Conservation (phyloP, 805 yeast genomes). For the Lachancea dasiensis region DNA sequence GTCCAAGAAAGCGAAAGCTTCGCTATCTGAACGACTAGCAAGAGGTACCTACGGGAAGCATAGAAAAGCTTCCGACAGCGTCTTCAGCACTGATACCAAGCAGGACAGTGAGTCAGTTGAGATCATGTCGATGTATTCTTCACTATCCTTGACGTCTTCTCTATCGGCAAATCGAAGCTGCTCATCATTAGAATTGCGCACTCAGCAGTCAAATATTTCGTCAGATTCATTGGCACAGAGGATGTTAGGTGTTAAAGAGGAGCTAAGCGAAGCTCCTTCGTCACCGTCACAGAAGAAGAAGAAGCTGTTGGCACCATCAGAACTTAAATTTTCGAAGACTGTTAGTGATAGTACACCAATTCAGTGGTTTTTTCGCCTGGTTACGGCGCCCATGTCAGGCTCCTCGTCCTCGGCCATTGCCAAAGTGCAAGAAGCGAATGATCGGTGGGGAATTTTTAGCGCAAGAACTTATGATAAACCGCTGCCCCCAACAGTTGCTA, state of each 20-base stretch:
- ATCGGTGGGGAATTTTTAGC: conserved; percentile 21
- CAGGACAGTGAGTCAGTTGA: conserved; percentile 14
- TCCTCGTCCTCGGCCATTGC: conserved; percentile 8
- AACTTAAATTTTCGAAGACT: conserved; percentile 13
- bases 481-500: conserved; percentile 13
- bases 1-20: not conserved
- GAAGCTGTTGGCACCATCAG: conserved; percentile 21
- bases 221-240: conserved; percentile 1
- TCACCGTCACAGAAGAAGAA: conserved; percentile 11
- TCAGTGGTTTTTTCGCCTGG: conserved; percentile 5
- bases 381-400: conserved; percentile 6
- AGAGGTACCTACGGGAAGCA: not conserved
- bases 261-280: not conserved
- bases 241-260: conserved; percentile 2
- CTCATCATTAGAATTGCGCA: conserved; percentile 14
- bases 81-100: not conserved
- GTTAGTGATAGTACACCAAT: conserved; percentile 1
- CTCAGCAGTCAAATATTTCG: conserved; percentile 4
- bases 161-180: conserved; percentile 15
- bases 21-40: not conserved
- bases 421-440: conserved; percentile 19
- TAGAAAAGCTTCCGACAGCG: not conserved
- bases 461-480: conserved; percentile 22
- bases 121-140: conserved; percentile 20
- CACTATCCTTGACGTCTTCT: conserved; percentile 15